phyloP scores from a whole-genome alignment of 129 eudicot species.

The Pittosporum tobira region DNA sequence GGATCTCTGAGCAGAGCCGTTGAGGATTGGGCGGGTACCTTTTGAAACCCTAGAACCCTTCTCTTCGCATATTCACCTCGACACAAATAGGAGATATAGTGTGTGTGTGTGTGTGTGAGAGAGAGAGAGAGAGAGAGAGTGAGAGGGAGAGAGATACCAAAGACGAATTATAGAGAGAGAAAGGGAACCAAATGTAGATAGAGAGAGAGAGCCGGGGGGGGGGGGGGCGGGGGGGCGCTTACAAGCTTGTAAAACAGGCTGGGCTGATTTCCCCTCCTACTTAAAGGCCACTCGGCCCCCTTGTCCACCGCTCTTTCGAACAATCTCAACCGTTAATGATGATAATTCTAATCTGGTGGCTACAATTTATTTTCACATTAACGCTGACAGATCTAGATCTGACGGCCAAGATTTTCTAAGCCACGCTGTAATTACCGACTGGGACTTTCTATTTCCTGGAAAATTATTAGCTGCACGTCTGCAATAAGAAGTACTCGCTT shows the following conservation, averaged over 20 bases:
- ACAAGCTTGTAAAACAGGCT: no score
- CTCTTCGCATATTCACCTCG: conserved; percentile 11
- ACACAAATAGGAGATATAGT: conserved; percentile 14
- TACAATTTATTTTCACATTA: not conserved
- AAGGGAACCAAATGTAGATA: no score
- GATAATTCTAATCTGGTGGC: conserved; percentile 17
- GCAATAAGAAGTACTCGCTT: not conserved
- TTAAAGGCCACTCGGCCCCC: conserved; percentile 22
- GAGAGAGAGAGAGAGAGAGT: conserved; percentile 6
- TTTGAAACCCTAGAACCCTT: conserved; percentile 42
- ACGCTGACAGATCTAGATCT: not conserved
- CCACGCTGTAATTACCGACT: conserved; percentile 4
- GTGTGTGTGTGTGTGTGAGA: not conserved
- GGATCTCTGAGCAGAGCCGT: conserved; percentile 22
- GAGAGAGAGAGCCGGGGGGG: no score
- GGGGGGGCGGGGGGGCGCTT: no score
- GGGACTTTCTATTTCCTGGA: not conserved
- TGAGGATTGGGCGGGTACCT: conserved; percentile 10
- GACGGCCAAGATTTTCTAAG: not conserved
- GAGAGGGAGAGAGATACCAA: conserved; percentile 4
- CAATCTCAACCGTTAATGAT: conserved; percentile 26
- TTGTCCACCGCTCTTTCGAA: conserved; percentile 20
- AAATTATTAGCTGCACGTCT: not conserved
- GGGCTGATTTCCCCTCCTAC: conserved; percentile 11
- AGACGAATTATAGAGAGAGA: no score